Evolutionary conservation across 2,329 filamentous ascomycete genomes (phyloP), one percentile per base, ranked within the genome.

Genomic region (Sarocladium strictum): DNA sequence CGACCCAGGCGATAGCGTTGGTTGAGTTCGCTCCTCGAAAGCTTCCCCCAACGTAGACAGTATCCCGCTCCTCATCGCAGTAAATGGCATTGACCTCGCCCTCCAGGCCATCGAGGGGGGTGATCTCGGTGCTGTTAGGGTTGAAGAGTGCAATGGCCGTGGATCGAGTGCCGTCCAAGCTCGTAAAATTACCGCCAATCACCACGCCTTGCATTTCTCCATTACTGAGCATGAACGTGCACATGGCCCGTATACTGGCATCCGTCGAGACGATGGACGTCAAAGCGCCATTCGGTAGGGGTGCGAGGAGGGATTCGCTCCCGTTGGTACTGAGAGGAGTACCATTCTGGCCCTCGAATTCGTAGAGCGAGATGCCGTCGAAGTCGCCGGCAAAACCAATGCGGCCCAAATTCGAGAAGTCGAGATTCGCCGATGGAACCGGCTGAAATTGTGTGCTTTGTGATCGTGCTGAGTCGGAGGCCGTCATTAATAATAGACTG

Each of bases 121-220:
- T 87, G 51, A 97, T 77, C 35, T 80, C 70, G 43, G 83, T 83
- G 3, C 84, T 86, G 59, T 83, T 81, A 3, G 89, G 83, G 67
- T 97, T 83, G 72, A 92, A 91, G 47, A 95, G 69, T 23, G 92
- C 94, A 55, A 95, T 83, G 43, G 89, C 89, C 53, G 84, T 84
- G 2, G 91, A 90, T 64, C 89, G 75, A 55, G 86, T 79, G 56
- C 85, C 85, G 56, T 86, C 89, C 58, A 99, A 74, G 68, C 90
- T 95, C 29, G 94, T 97, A 67, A 99, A 99, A 73, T 97, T 97
- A 49, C 94, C 94, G 55, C 89, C 94, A 15, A 99, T 80, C 49
- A 97, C 81, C 26, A 97, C 81, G 38, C 87, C 86, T n/a, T 81
- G 76, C 55, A 86, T 72, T 5, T 77, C 79, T 59, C 88, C 87